Conservation (phyloP, 805 yeast genomes). For the Ogataea nitratoaversa region DNA sequence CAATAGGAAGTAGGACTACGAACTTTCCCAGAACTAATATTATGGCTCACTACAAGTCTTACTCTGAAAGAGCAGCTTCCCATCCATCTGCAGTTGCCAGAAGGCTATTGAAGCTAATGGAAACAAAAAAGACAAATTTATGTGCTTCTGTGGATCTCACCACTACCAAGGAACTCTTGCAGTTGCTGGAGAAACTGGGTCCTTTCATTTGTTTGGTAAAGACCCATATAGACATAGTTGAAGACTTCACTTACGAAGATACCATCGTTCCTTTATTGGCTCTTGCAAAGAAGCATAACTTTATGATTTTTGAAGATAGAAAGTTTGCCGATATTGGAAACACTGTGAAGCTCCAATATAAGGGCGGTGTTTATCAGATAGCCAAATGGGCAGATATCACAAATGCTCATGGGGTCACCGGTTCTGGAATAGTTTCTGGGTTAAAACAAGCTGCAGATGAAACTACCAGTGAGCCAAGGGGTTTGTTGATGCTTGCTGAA, state of each 20-base stretch:
- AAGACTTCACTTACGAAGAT: slow-evolving; percentile 78
- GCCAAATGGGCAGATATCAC: slow-evolving; percentile 96
- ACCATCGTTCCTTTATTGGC: slow-evolving; percentile 72
- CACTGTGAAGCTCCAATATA: slow-evolving; percentile 91
- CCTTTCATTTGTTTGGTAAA: slow-evolving; percentile 90
- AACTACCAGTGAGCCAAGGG: slow-evolving; percentile 73
- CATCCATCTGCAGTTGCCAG: slow-evolving; percentile 80
- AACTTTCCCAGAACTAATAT: background rate
- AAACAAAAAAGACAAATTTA: slow-evolving; percentile 73
- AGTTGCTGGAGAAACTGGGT: slow-evolving; percentile 73
- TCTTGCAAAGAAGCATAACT: slow-evolving; percentile 76
- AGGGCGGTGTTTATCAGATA: slow-evolving; percentile 84
- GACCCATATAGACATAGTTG: slow-evolving; percentile 91
- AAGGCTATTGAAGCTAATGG: slow-evolving; percentile 70
- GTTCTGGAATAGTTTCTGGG: slow-evolving; percentile 88
- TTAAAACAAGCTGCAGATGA: slow-evolving; percentile 76
- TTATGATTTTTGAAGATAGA: slow-evolving; percentile 92
- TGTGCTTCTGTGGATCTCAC: slow-evolving; percentile 94
- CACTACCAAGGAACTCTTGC: slow-evolving; percentile 70
- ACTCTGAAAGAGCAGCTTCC: slow-evolving; percentile 60
- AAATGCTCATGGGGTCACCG: slow-evolving; percentile 97
- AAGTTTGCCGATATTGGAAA: slow-evolving; percentile 98
- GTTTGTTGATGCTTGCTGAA: slow-evolving; percentile 92
- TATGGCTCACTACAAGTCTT: slow-evolving; percentile 31
- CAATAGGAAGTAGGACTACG: too few relatives aligned